Evolutionary conservation across 106 monocot genomes (phyloP), one percentile per base, ranked within the genome.

Genomic region (Posidonia australis): DNA sequence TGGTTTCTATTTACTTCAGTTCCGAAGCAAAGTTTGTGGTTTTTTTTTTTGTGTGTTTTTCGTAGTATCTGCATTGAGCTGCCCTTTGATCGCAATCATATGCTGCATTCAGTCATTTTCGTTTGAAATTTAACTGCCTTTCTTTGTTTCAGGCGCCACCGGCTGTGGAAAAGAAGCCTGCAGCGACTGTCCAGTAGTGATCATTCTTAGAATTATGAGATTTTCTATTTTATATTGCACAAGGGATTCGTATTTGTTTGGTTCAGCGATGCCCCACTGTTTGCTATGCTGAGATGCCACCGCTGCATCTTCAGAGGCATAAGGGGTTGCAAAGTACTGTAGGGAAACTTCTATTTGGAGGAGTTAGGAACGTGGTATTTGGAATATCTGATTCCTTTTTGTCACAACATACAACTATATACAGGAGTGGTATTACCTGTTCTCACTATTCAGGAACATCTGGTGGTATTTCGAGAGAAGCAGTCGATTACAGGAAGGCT

Each of bases 281-380:
- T 46, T 58, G 23, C 11, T 58, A 46, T 2, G 30, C 7, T 63
- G 60, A 71, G 62, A 71, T 71, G 71, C 49, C 51, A 25, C 51
- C 49, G 21, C 13, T 45, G 41, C 24, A 58, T 28, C 18, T 70
- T 48, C 14, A 22, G 9, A 44, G 30, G 28, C 58, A 70, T 6
- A 70, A 70, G 13, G 59, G 28, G 45, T 46, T 71, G 51, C 51
- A 29, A 42, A 63, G 3, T 36, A 30, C 49, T 3, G n/a, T 12
- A 13, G 17, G n/a, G 1, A 10, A 53, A 17, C 0, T 36, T 43
- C 6, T 67, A 10, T 29, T 51, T 7, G 23, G 62, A 0, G 14
- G 36, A 44, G 63, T 45, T 10, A 57, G 28, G 13, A 57, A 21
- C 19, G 44, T 42, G 43, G 24, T 65, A 9, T 46, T 19, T 55